Conservation (phyloP, 768 basidiomycete genomes). For the Boletus sp. region DNA sequence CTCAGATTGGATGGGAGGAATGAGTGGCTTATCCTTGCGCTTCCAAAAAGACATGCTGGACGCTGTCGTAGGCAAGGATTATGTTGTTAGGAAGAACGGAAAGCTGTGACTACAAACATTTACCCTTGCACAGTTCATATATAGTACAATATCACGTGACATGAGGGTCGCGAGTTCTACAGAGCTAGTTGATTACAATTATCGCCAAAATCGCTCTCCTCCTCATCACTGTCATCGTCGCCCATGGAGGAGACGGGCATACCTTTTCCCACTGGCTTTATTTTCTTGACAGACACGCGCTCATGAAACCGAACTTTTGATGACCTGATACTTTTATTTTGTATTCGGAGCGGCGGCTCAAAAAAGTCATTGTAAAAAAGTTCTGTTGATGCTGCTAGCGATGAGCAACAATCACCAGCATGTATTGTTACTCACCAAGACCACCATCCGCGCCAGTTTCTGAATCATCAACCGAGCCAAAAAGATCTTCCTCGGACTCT, state of each 20-base stretch:
- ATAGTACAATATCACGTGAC: slow-evolving; percentile 10
- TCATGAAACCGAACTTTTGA: slow-evolving; percentile 75
- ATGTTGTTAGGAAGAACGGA: neutral
- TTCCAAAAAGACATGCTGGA: slow-evolving; percentile 43
- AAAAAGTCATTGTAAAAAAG: slow-evolving; percentile 79
- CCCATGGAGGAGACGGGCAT: slow-evolving; percentile 46
- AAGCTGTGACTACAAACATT: slow-evolving; percentile 1
- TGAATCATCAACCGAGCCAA: slow-evolving; percentile 51
- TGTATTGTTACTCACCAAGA: slow-evolving; percentile 35
- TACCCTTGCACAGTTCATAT: neutral
- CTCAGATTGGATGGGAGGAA: slow-evolving; percentile 60
- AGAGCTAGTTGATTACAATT: slow-evolving; percentile 28
- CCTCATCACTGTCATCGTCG: slow-evolving; percentile 33
- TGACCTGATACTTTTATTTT: slow-evolving; percentile 18
- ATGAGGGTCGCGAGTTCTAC: neutral
- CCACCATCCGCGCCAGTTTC: slow-evolving; percentile 39
- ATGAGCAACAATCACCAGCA: neutral
- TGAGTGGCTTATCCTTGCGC: slow-evolving; percentile 59
- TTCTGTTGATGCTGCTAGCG: slow-evolving; percentile 38
- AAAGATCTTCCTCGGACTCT: slow-evolving; percentile 62
- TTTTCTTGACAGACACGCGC: slow-evolving; percentile 76
- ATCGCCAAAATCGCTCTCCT: slow-evolving; percentile 34
- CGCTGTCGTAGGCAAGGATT: neutral
- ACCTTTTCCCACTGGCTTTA: slow-evolving; percentile 68
- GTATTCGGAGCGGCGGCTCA: slow-evolving; percentile 47